Base-by-base conservation (phyloP, 495 filamentous ascomycete species). In the Penicillium cosmopolitanum region DNA sequence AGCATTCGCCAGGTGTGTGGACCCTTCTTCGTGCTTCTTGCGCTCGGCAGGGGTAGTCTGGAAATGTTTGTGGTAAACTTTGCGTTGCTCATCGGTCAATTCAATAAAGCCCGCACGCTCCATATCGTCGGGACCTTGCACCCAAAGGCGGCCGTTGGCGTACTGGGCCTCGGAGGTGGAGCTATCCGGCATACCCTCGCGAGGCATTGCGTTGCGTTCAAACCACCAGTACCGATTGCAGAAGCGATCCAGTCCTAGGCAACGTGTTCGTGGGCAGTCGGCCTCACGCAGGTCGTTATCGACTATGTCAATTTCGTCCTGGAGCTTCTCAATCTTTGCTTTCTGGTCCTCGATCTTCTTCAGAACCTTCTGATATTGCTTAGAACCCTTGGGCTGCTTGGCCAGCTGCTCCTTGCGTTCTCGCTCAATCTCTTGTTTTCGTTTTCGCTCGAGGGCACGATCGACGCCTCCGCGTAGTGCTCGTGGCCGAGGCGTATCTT, bases 161-260 rank as follows among this genome's bases (percentile, higher is more conserved):
- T 97, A 98, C 11, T 83, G 85, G 18, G 93, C 91, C 40, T 87
- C 80, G 1, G 92, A 87, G 4, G 93, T 98, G 5, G 93, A 97
- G 74, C 91, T 95, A 60, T 84, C 81, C 1, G 93, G 94, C 57
- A 97, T 78, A 2, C 96, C 96, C 48, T 80, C 92, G 69, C 91
- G 97, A 2, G 95, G 96, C 95, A 98, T 97, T 28, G 93, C 95
- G 68, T 98, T 98, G 38, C 93, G 89, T 74, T 98, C 95, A 70
- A 97, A 96, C 94, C 94, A 98, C 80, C 93, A 97, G 70, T 98
- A 98, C 19, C 93, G 90, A 68, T 98, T 98, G 86, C 91, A 96
- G 79, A 96, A 98, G 23, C 95, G 85, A 70, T 98, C 95, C 61
- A 92, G 91, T 46, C 95, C 95, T 11, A 98, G 82, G 53, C 92